Conservation (phyloP, 1,139 yeast species). For the Debaryomycetaceae sp. region DNA sequence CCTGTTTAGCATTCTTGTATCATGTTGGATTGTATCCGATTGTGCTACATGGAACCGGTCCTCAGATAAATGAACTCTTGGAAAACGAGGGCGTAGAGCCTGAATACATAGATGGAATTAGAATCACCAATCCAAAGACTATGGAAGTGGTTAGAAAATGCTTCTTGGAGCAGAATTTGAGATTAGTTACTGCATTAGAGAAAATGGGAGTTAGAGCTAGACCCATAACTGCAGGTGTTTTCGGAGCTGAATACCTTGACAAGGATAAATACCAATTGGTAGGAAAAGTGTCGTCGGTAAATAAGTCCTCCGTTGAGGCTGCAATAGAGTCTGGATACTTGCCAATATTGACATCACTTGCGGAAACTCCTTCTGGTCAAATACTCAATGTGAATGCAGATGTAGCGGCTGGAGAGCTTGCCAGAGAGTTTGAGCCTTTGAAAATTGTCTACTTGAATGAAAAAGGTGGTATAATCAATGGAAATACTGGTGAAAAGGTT, state of each 20-base stretch:
- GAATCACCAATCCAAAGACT: slow-evolving; percentile 91
- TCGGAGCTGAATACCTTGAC: slow-evolving; percentile 89
- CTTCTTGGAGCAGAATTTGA: slow-evolving; percentile 90
- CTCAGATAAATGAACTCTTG: slow-evolving; percentile 90
- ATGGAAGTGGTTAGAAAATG: slow-evolving; percentile 96
- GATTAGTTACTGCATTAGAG: slow-evolving; percentile 92
- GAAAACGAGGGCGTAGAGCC: slow-evolving; percentile 97
- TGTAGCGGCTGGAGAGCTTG: slow-evolving; percentile 97
- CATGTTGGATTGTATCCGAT: slow-evolving; percentile 97
- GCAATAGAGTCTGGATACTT: slow-evolving; percentile 94
- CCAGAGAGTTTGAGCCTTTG: slow-evolving; percentile 93
- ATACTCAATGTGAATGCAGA: slow-evolving; percentile 96
- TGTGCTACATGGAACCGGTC: slow-evolving; percentile 97
- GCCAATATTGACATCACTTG: slow-evolving; percentile 93
- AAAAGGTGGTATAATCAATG: slow-evolving; percentile 95
- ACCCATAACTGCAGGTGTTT: slow-evolving; percentile 98
- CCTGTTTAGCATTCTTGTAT: slow-evolving; percentile 91
- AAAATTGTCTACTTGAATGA: slow-evolving; percentile 95
- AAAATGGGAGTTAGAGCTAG: slow-evolving; percentile 96
- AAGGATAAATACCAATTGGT: slow-evolving; percentile 88
- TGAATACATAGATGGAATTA: slow-evolving; percentile 91
- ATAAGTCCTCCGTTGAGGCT: slow-evolving; percentile 90
- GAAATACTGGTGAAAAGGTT: slow-evolving; percentile 85
- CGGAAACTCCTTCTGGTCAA: slow-evolving; percentile 96
- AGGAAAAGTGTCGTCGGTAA: slow-evolving; percentile 83